Percentiles rank a stretch among this genome's conserved stretches.
These are phyloP conservation scores for Corymbia maculata DNA, from an alignment of 345 rosid genomes.

Conservation along the genomic window DNA sequence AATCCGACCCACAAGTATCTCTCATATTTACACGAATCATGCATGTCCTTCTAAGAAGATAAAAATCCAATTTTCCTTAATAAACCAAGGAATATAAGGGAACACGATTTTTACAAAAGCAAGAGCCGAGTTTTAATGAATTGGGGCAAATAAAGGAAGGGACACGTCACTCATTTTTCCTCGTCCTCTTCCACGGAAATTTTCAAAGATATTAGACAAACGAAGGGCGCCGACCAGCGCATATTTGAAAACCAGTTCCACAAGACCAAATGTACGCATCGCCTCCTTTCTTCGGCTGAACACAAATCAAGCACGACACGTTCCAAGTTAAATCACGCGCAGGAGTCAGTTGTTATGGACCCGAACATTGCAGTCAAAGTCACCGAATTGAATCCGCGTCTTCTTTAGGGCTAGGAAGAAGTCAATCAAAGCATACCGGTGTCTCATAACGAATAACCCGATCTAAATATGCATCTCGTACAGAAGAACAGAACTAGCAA, in stretches of 20 bases:
- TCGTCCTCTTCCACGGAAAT: no score
- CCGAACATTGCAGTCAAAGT: neutral
- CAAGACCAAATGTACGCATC: accelerated
- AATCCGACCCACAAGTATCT: accelerated
- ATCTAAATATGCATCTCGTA: neutral
- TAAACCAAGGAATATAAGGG: neutral
- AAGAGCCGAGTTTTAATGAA: no score
- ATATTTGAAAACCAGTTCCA: neutral
- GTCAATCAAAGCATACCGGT: neutral
- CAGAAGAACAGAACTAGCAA: neutral
- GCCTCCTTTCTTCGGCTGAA: neutral
- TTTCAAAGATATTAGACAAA: no score
- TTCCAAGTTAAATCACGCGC: neutral
- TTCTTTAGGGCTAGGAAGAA: neutral
- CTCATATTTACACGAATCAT: neutral
- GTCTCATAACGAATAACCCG: neutral
- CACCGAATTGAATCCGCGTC: neutral
- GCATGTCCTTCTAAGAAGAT: neutral
- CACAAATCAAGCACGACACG: neutral
- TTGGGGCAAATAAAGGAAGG: neutral
- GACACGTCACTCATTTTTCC: neutral
- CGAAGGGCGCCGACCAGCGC: accelerated
- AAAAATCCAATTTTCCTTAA: neutral
- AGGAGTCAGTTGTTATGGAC: neutral
- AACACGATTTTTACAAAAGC: neutral